Conservation (phyloP, 345 rosid genomes). For the Acer saccharum region DNA sequence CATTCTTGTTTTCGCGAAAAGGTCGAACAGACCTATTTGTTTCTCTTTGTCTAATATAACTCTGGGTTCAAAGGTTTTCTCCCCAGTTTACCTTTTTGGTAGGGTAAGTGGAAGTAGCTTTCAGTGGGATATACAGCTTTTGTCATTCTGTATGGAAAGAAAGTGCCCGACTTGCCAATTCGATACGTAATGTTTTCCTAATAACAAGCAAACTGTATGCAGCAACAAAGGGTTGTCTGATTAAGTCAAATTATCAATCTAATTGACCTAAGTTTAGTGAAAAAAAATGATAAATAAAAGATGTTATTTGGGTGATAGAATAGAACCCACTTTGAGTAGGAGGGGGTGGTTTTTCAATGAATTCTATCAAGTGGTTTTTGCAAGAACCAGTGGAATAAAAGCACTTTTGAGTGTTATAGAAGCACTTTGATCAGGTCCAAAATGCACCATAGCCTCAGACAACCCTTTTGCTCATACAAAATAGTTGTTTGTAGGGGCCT, state of each 20-base stretch:
- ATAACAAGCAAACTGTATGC: neutral
- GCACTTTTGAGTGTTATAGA: neutral
- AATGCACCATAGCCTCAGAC: neutral
- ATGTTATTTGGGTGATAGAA: neutral
- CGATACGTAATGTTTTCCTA: neutral
- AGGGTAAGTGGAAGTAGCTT: neutral
- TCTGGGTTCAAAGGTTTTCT: neutral
- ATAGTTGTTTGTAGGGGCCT: neutral
- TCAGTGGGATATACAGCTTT: neutral
- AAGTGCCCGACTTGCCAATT: neutral
- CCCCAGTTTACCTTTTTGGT: neutral
- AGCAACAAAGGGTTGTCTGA: neutral
- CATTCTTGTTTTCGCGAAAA: neutral
- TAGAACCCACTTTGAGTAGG: neutral
- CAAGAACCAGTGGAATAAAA: neutral
- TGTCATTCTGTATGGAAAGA: neutral
- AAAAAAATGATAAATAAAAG: neutral
- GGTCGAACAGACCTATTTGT: too few species aligned
- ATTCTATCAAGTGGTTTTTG: neutral
- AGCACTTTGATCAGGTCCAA: neutral
- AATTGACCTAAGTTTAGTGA: neutral
- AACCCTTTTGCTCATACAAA: neutral
- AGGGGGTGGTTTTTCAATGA: neutral
- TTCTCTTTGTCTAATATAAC: neutral
- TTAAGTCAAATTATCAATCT: neutral